These are phyloP conservation scores for Candida palmyrensis DNA, from an alignment of 805 yeast species.

Conservation along the genomic window DNA sequence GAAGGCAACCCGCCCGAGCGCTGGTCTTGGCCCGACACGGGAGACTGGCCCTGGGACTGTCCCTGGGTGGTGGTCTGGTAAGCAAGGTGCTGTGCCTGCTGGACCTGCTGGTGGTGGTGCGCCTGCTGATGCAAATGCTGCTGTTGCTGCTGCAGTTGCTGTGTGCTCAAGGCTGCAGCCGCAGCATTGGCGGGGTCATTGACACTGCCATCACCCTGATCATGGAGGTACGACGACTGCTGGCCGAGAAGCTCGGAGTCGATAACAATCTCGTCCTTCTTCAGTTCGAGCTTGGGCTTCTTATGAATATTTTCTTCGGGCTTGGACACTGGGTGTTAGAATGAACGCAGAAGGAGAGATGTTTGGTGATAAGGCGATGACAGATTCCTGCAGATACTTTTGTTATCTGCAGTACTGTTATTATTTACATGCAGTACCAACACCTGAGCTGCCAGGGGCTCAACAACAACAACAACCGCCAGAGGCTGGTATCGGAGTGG, in stretches of 20 bases:
- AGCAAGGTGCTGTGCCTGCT: conserved; percentile 12
- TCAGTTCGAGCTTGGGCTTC: conserved; percentile 10
- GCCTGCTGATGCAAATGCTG: conserved; percentile 17
- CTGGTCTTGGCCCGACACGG: no score
- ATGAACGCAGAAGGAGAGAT: conserved; percentile 2
- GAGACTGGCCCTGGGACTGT: conserved; percentile 10
- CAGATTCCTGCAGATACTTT: no score
- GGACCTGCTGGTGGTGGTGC: conserved; percentile 13
- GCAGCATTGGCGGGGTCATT: conserved; percentile 10
- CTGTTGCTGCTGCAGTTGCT: conserved; percentile 17
- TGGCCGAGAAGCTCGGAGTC: conserved; percentile 41
- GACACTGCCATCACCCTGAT: conserved; percentile 10
- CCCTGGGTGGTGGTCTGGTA: conserved; percentile 4
- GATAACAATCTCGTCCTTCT: conserved; percentile 24
- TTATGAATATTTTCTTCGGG: conserved; percentile 14
- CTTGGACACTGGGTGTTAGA: conserved; percentile 15
- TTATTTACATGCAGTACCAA: no score
- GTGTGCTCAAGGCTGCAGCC: conserved; percentile 12
- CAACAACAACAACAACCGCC: neutral
- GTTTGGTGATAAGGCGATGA: conserved; percentile 1
- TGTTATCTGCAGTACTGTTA: no score
- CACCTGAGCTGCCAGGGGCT: neutral
- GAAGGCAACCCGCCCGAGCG: conserved; percentile 3
- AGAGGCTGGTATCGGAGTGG: neutral
- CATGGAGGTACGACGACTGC: conserved; percentile 25